Percentiles rank a stretch among this genome's conserved stretches.
Evolutionary conservation across 2,329 filamentous ascomycete species (phyloP).

Genomic region (Xylariomycetidae sp.): DNA sequence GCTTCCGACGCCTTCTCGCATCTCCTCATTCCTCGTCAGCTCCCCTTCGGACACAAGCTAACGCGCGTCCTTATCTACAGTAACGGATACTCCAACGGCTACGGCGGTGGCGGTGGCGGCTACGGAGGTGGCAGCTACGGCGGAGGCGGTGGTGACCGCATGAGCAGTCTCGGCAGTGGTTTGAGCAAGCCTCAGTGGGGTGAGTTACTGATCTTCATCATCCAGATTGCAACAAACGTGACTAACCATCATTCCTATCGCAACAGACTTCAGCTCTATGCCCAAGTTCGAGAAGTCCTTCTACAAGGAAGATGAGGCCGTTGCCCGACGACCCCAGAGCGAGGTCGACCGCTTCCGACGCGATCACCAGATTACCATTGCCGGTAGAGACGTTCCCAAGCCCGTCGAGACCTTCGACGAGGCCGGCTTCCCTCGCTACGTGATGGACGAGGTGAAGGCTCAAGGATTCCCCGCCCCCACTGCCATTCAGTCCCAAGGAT

Average conservation of each 20-base stretch:
- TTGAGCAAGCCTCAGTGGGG: slow-evolving; percentile 87
- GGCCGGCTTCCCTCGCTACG: slow-evolving; percentile 92
- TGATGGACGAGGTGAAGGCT: slow-evolving; percentile 97
- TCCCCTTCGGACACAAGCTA: too few species aligned
- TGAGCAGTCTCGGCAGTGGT: slow-evolving; percentile 83
- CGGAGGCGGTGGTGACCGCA: slow-evolving; percentile 71
- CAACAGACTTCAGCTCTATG: slow-evolving; percentile 63
- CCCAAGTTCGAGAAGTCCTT: slow-evolving; percentile 99
- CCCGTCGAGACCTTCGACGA: slow-evolving; percentile 97
- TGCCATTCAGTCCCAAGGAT: slow-evolving; percentile 95
- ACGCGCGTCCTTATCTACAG: slow-evolving; percentile 29
- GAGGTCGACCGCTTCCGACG: slow-evolving; percentile 87
- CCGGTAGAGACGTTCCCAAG: slow-evolving; percentile 77
- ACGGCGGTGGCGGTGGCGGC: slow-evolving; percentile 36
- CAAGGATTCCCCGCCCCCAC: slow-evolving; percentile 93
- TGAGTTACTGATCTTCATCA: slow-evolving; percentile 40
- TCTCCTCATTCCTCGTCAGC: too few species aligned
- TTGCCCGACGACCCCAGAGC: slow-evolving; percentile 63
- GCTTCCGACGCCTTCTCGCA: too few species aligned
- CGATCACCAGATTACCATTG: slow-evolving; percentile 76
- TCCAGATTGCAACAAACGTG: too few species aligned
- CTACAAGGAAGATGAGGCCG: slow-evolving; percentile 89
- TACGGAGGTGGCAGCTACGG: slow-evolving; percentile 54
- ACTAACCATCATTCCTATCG: slow-evolving; percentile 4
- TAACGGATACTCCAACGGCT: slow-evolving; percentile 43